Base-by-base conservation (phyloP, 73 alveolate species). In the Paramecium primaurelia region DNA sequence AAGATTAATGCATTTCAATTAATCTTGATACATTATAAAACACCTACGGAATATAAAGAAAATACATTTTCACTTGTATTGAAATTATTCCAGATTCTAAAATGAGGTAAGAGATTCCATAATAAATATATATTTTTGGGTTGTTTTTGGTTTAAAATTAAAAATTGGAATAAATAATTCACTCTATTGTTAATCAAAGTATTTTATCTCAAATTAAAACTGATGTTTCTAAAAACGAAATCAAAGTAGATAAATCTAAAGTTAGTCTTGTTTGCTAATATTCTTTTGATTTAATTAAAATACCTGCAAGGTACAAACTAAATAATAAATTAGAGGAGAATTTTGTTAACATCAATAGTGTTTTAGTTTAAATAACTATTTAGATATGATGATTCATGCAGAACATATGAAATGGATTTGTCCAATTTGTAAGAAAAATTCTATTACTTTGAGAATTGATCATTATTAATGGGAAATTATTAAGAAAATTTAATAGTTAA, bases 251-350 rank as follows among this genome's bases (percentile, higher is more conserved):
- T 42, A 80, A 49, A 42, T 40, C 91, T n/a, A 80, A 80, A 26
- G 91, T 80, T 6, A 32, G 64, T 28, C 58, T 80, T 32, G 49
- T 49, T 26, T 80, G 91, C 16, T 45, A 45, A 26, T 44, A 45
- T 20, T 42, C 71, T 18, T 44, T 80, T 25, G 44, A 80, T 26
- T 26, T 80, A 45, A 80, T 80, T 20, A 18, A 80, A 45, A 80
- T 80, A 80, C 91, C 91, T 47, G 91, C 91, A 32, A 73, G 59
- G 87, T 73, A 73, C 32, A n/a, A 40, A 73, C 18, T 73, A 14
- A 11, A 32, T 73, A 12, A 54, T 37, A 73, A 37, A 34, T 32
- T 37, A 80, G 91, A 47, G 91, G 91, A n/a, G 71, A 34, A 49
- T 80, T 45, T 80, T 80, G 91, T 80, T 16, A 80, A 42, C 91